Evolutionary conservation across 805 yeast species (phyloP).

Genomic region (Myxozyma kluyveri): DNA sequence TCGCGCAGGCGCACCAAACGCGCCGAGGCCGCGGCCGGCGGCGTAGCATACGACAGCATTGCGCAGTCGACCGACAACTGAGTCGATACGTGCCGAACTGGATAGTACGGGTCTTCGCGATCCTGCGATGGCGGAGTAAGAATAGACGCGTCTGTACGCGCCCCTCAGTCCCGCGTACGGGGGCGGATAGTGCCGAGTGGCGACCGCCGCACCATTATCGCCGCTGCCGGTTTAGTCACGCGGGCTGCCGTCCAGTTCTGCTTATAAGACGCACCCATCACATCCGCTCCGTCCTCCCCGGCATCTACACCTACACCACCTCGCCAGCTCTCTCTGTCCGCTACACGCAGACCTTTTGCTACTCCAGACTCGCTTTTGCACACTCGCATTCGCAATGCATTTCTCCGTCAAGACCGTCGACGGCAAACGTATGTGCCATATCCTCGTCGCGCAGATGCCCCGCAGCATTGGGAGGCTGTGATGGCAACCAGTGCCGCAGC

Average conservation of each 20-base stretch:
- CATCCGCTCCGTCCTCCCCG: not conserved
- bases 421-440: slow-evolving; percentile 26
- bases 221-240: too few relatives aligned
- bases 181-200: too few relatives aligned
- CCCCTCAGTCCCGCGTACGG: too few relatives aligned
- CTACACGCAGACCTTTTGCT: not conserved
- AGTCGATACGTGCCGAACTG: too few relatives aligned
- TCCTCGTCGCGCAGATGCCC: too few relatives aligned
- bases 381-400: slow-evolving; percentile 7
- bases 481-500: too few relatives aligned
- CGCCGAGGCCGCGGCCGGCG: slow-evolving; percentile 2
- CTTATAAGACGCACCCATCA: not conserved
- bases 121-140: too few relatives aligned
- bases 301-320: not conserved
- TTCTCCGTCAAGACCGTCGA: slow-evolving; percentile 27
- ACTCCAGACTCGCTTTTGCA: not conserved
- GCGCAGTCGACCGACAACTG: too few relatives aligned
- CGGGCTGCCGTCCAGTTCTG: slow-evolving; percentile 11
- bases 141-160: too few relatives aligned
- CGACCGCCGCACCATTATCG: too few relatives aligned
- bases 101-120: too few relatives aligned
- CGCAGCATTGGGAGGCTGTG: not conserved
- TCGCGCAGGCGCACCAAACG: too few relatives aligned
- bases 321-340: not conserved
- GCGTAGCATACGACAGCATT: slow-evolving; percentile 1